Evolutionary conservation across 306 rosid genomes (phyloP), one percentile per base, ranked within the genome.

Genomic region (Pachyrhizus erosus): DNA sequence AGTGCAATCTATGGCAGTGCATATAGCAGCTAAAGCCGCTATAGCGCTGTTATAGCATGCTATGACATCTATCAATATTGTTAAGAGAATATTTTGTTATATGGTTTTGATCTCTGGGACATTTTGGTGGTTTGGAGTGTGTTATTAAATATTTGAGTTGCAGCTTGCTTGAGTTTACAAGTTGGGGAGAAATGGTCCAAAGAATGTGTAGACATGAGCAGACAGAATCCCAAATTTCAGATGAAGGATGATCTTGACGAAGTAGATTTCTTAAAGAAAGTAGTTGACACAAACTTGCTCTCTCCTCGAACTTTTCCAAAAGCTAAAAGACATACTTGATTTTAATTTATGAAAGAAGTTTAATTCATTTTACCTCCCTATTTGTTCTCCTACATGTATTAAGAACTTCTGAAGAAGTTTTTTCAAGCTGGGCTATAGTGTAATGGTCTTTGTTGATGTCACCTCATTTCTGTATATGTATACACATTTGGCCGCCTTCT

Each of bases 401-500:
- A 14, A 49, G 9, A 7, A 17, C 24, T 51, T 1, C 20, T 48
- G 18, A 48, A 48, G 54, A 48, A 5, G 9, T 51, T 51, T 51
- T 17, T 51, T 11, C 58, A 51, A 17, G 23, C 23, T n/a, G 9
- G 10, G 23, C 58, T 51, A 1, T 17, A 51, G 23, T n/a, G 10
- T 51, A 17, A 51, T 0, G n/a, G 21, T 48, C 10, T 15, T 17
- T 17, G 18, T 49, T 49, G 55, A 49, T 14, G 55, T 17, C 55
- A 49, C 20, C 55, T 49, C 21, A 42, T 8, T 26, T 48, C 18
- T 37, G 18, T 29, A 5, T 49, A 48, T 65, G 46, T 62, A 52
- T 4, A 79, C 64, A 67, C 64, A 74, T 58, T 57, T 66, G 77
- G 49, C 6, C 17, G 58, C 72, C 72, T 68, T 55, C 20, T 51